Base-by-base conservation (phyloP, 208 protist genomes). In the Herpetomonas samuelpessoai region DNA sequence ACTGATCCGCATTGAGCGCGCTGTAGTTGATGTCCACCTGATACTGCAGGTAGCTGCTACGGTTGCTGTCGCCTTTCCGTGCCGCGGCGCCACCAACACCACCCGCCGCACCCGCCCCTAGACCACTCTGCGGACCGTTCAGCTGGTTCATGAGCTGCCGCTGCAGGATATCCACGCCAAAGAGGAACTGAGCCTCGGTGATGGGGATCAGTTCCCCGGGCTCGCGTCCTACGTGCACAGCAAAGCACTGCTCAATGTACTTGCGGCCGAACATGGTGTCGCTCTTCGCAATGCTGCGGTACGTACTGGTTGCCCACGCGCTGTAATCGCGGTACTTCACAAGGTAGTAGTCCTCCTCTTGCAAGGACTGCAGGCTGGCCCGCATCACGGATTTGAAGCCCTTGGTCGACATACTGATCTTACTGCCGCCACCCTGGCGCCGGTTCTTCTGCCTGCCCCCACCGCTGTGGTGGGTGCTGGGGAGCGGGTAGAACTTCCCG, bases 221-320 rank as follows among this genome's bases (percentile, higher is more conserved):
- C 66, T 90, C 77, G 27, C 79, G 81, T 1, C 86, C 86, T 0
- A 93, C 83, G 58, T 88, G 86, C 31, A 93, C 83, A 45, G 74
- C 82, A 55, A 93, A 88, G 69, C 80, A 93, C 78, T 90, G 86
- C 61, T 93, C 86, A 3, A 93, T 73, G 57, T 93, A 93, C 51
- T 75, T 83, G 21, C 77, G 73, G 7, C 81, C 82, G 48, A 86
- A 76, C 30, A 82, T 63, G 38, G 64, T 62, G 74, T 93, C 86
- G 25, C 55, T 75, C 64, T 86, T 81, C 39, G 74, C 66, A 50
- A 90, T 62, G 50, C 46, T 57, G 47, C 56, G 57, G 73, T 93
- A 90, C 35, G 79, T 55, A 3, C 54, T 28, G 27, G 79, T 71
- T 2, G 79, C 82, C 86, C 86, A 93, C 9, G 67, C 29, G 45